phyloP scores from a whole-genome alignment of 2,329 filamentous ascomycete genomes.

The Chalara sp. region DNA sequence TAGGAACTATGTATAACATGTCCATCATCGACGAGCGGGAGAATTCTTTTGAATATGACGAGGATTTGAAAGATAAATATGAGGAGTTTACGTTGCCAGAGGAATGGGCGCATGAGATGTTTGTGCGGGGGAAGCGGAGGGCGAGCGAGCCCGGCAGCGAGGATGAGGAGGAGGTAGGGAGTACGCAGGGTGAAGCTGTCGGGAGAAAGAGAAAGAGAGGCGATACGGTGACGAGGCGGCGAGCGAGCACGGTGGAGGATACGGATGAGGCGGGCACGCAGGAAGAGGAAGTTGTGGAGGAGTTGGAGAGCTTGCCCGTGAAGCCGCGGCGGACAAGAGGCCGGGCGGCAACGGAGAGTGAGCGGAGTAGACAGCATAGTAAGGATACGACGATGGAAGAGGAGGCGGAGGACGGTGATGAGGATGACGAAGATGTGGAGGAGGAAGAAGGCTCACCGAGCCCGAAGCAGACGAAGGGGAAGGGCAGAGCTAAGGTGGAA shows the following conservation, averaged over 20 bases:
- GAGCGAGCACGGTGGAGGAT: constrained; percentile 44
- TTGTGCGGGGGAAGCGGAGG: constrained; percentile 19
- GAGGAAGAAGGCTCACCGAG: constrained; percentile 18
- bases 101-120: constrained; percentile 25
- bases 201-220: constrained; percentile 27
- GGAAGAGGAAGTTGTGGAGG: too few relatives aligned
- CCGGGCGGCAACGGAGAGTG: constrained; percentile 32
- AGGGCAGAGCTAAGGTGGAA: constrained; percentile 16
- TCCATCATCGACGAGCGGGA: constrained; percentile 81
- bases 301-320: constrained; percentile 31
- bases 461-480: constrained; percentile 18
- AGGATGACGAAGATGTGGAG: constrained; percentile 32
- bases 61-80: constrained; percentile 52
- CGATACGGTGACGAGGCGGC: constrained; percentile 21
- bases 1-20: constrained; percentile 78
- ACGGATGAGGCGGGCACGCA: constrained; percentile 36
- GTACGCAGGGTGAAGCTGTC: constrained; percentile 11
- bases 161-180: constrained; percentile 2
- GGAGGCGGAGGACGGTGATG: constrained; percentile 28
- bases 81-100: constrained; percentile 59
- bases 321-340: constrained; percentile 35
- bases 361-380: constrained; percentile 25
- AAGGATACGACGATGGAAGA: constrained; percentile 26
- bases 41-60: constrained; percentile 39
- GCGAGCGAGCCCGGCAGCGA: constrained; percentile 23